phyloP scores from a whole-genome alignment of 208 protist genomes.

The Leishmania lainsoni region DNA sequence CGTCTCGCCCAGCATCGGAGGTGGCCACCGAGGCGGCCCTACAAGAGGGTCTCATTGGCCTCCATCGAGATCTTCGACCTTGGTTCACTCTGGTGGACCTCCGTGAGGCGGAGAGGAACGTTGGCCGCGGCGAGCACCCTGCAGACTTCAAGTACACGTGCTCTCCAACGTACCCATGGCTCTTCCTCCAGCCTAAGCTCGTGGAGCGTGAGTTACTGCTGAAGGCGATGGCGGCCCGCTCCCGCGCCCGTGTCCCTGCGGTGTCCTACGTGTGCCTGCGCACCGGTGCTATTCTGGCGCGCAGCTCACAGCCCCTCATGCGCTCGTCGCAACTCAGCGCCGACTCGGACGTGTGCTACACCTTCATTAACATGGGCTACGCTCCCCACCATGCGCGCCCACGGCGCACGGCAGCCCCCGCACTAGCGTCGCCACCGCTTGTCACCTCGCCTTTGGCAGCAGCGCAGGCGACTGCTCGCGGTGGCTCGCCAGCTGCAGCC shows the following conservation, averaged over 20 bases:
- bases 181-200: constrained; percentile 55
- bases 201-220: constrained; percentile 54
- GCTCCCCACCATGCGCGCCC: constrained; percentile 9
- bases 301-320: constrained; percentile 85
- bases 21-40: constrained; percentile 22
- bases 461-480: background rate
- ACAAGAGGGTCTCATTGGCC: constrained; percentile 32
- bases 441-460: background rate
- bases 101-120: constrained; percentile 18
- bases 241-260: constrained; percentile 79
- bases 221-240: constrained; percentile 65
- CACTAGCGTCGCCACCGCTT: background rate
- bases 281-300: constrained; percentile 62
- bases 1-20: constrained; percentile 19
- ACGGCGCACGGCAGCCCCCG: background rate
- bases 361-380: constrained; percentile 48
- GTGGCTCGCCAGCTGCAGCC: background rate
- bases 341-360: constrained; percentile 60
- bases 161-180: constrained; percentile 77
- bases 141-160: constrained; percentile 32
- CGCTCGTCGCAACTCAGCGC: constrained; percentile 35
- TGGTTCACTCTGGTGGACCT: constrained; percentile 62
- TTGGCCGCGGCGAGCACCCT: constrained; percentile 8
- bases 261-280: constrained; percentile 81
- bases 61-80: constrained; percentile 54